Conservation (phyloP, 345 rosid genomes). For the Populus tremula region DNA sequence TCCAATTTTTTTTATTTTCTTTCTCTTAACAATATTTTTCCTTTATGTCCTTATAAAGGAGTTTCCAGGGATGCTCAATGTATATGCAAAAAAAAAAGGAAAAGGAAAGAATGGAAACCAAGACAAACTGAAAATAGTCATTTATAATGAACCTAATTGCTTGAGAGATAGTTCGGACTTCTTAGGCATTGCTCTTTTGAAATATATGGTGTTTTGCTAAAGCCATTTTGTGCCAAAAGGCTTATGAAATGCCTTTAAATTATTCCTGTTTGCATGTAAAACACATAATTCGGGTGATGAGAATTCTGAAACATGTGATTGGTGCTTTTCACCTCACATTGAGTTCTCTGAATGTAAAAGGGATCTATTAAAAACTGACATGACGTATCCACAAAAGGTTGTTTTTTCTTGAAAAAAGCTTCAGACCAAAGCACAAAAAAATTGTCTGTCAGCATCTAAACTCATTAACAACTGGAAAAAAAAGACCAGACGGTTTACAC, state of each 20-base stretch:
- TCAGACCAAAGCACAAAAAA: background rate
- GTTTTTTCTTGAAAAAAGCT: background rate
- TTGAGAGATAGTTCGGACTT: background rate
- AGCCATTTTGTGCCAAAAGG: background rate
- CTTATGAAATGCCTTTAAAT: background rate
- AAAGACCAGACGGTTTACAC: background rate
- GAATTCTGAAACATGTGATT: background rate
- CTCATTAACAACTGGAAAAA: background rate
- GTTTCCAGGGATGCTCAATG: conserved; percentile 2
- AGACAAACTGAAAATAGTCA: background rate
- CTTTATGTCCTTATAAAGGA: background rate
- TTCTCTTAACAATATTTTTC: background rate
- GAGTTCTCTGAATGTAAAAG: background rate
- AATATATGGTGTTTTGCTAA: background rate
- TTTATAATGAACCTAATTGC: background rate
- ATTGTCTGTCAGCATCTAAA: background rate
- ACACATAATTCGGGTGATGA: background rate
- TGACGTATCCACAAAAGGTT: too few relatives aligned
- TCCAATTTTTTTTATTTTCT: background rate
- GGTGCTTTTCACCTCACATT: background rate
- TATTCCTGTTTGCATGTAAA: background rate
- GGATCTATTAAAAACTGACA: too few relatives aligned
- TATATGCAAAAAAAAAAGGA: background rate
- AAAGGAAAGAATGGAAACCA: background rate
- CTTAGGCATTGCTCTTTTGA: background rate